These are phyloP conservation scores for Cavenderia fasciculata DNA, from an alignment of 78 protist genomes.

Conservation along the genomic window DNA sequence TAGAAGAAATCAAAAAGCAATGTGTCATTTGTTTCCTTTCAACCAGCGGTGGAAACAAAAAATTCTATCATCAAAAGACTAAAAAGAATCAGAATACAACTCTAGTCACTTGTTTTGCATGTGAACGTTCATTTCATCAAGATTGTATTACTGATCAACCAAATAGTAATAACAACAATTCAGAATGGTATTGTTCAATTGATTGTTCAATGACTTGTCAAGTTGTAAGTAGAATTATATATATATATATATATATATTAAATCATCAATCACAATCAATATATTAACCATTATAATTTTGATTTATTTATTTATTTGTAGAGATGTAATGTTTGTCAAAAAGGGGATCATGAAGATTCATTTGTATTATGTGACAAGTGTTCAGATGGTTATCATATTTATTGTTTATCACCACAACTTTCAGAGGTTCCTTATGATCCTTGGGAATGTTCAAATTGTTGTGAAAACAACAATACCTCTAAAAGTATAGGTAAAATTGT, in stretches of 20 bases:
- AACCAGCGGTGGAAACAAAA: slow-evolving; percentile 2
- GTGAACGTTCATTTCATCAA: slow-evolving; percentile 33
- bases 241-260: background rate
- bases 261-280: background rate
- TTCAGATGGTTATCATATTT: slow-evolving; percentile 28
- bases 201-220: slow-evolving; percentile 19
- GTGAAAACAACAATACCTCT: background rate
- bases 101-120: slow-evolving; percentile 12
- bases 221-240: slow-evolving; percentile 19
- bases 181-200: slow-evolving; percentile 60
- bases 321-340: slow-evolving; percentile 41
- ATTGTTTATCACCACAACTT: slow-evolving; percentile 35
- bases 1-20: slow-evolving; percentile 27
- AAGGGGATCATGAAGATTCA: background rate
- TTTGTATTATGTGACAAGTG: slow-evolving; percentile 31
- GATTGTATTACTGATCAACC: slow-evolving; percentile 16
- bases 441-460: slow-evolving; percentile 42
- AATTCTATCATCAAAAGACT: background rate
- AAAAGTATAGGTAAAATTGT: too few relatives aligned
- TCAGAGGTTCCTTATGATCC: slow-evolving; percentile 12
- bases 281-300: too few relatives aligned
- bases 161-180: too few relatives aligned
- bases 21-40: slow-evolving; percentile 34
- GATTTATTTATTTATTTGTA: background rate
- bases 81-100: slow-evolving; percentile 15